phyloP scores from a whole-genome alignment of 306 rosid species.

The Casuarina cunninghamiana region DNA sequence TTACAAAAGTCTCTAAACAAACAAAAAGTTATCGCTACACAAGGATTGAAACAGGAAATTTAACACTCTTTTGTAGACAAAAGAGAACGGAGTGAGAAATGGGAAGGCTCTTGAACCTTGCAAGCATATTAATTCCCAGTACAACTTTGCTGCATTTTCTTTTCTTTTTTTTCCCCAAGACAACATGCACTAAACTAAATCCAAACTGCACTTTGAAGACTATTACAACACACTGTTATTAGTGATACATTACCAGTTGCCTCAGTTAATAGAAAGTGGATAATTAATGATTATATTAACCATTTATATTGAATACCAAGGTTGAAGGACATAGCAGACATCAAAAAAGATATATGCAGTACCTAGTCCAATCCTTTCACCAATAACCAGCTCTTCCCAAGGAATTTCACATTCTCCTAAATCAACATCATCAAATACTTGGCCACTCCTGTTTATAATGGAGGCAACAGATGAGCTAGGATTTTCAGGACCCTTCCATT shows the following conservation, averaged over 20 bases:
- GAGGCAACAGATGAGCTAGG: constrained; percentile 53
- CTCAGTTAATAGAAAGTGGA: no score
- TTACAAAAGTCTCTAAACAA: constrained; percentile 20
- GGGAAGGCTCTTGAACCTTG: not conserved
- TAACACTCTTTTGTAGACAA: not conserved
- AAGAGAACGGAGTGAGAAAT: not conserved
- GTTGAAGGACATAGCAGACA: constrained; percentile 1
- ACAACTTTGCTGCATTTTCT: not conserved
- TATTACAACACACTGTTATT: not conserved
- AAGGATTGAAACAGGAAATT: not conserved
- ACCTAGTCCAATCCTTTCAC: constrained; percentile 98
- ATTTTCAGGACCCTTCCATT: constrained; percentile 62
- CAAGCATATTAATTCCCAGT: not conserved
- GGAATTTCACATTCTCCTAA: constrained; percentile 94
- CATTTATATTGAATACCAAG: not conserved
- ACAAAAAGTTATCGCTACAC: not conserved
- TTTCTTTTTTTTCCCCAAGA: not conserved
- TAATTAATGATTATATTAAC: no score
- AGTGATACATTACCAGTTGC: not conserved
- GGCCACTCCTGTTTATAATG: constrained; percentile 56
- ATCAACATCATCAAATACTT: constrained; percentile 84
- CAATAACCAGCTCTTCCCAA: constrained; percentile 91
- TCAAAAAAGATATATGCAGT: constrained; percentile 34
- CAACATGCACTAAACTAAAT: no score
- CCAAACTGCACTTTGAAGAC: no score